Percentiles rank a stretch among this genome's conserved stretches.
Conservation (phyloP, 306 rosid genomes). For the Aeschynomene evenia region DNA sequence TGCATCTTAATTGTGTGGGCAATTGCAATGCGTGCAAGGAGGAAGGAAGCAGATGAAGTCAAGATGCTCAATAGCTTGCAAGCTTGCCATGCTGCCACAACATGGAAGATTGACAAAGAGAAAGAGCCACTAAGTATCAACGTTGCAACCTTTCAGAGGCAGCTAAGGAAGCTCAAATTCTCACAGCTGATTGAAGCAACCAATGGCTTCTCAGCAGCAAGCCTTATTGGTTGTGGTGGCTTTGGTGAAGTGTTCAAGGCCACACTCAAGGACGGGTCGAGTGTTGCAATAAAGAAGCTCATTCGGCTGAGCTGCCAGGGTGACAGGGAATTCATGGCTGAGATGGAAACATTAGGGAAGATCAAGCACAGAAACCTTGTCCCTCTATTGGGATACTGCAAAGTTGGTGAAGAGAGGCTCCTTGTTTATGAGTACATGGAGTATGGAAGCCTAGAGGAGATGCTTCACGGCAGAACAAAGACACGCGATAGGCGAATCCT, state of each 20-base stretch:
- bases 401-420: constrained; percentile 93
- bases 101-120: constrained; percentile 98
- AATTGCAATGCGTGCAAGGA: constrained; percentile 77
- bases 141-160: constrained; percentile 96
- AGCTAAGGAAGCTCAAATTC: constrained; percentile 90
- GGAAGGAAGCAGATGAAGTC: constrained; percentile 80
- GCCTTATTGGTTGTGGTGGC: constrained; percentile 96
- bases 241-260: constrained; percentile 98
- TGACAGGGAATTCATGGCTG: constrained; percentile 95
- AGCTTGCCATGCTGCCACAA: constrained; percentile 87
- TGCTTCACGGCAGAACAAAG: constrained; percentile 84
- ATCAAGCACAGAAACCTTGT: constrained; percentile 88
- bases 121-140: constrained; percentile 91
- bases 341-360: constrained; percentile 97
- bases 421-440: constrained; percentile 96
- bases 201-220: constrained; percentile 93
- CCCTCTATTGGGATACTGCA: constrained; percentile 88
- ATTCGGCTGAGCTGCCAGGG: constrained; percentile 92
- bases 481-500: constrained; percentile 52
- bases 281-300: constrained; percentile 95
- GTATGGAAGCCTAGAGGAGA: constrained; percentile 94
- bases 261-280: constrained; percentile 80
- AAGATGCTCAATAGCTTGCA: constrained; percentile 92
- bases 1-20: constrained; percentile 90
- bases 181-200: constrained; percentile 96